Evolutionary conservation across 768 basidiomycete genomes (phyloP).

Genomic region (Collybiopsis luxurians): DNA sequence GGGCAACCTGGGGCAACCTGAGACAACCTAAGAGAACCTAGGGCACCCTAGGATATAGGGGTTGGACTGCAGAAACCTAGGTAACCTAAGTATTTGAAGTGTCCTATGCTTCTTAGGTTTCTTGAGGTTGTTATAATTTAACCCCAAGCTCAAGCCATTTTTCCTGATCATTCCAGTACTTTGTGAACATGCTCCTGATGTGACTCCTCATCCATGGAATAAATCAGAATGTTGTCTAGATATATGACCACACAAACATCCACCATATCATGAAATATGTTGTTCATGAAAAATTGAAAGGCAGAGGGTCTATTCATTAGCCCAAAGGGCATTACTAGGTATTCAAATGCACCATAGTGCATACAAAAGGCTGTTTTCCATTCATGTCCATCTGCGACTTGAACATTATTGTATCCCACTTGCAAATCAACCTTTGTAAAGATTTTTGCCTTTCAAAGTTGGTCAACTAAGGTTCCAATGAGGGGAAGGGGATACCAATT

Average conservation of each 20-base stretch:
- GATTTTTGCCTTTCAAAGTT: slow-evolving; percentile 18
- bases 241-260: slow-evolving; percentile 25
- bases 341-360: slow-evolving; percentile 35
- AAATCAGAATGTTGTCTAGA: slow-evolving; percentile 28
- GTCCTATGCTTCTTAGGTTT: background rate
- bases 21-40: too few species aligned
- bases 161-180: slow-evolving; percentile 15
- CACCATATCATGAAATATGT: slow-evolving; percentile 24
- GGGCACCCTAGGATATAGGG: too few species aligned
- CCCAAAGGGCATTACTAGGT: slow-evolving; percentile 41
- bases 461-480: slow-evolving; percentile 29
- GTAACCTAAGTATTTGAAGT: background rate
- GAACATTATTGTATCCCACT: slow-evolving; percentile 38
- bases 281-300: slow-evolving; percentile 31
- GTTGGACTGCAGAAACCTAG: too few species aligned
- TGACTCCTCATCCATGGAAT: slow-evolving; percentile 4
- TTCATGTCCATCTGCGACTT: slow-evolving; percentile 38
- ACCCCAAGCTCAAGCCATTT: slow-evolving; percentile 14
- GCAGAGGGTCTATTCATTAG: slow-evolving; percentile 29
- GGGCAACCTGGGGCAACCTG: too few species aligned
- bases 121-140: too few species aligned
- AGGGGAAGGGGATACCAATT: slow-evolving; percentile 32
- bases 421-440: slow-evolving; percentile 39
- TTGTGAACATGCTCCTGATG: slow-evolving; percentile 11
- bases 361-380: slow-evolving; percentile 43